Evolutionary conservation across 1,139 yeast genomes (phyloP), one percentile per base, ranked within the genome.

Genomic region (Lodderomyces oxycetoniae): DNA sequence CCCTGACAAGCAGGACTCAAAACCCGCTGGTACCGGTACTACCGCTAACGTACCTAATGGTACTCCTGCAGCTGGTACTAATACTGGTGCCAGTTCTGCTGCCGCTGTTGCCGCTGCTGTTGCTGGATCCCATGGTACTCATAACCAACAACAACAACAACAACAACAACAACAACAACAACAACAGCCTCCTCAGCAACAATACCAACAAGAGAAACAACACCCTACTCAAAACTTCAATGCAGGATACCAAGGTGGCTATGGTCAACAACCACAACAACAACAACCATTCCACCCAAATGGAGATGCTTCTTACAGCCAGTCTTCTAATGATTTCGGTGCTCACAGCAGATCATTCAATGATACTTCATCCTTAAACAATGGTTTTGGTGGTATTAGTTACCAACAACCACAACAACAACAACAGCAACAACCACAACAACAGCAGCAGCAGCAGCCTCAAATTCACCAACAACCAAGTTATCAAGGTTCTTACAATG

Each of bases 1-100:
- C 33, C 63, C 53, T 36, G 42, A 31, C 30, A 41, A 36, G 30
- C 33, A 21, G 12, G 51, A 44, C 23, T 46, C 46, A 12, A 32
- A 41, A 26, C 46, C 36, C 16, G 41, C 38, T 20, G 40, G 41
- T 17, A 40, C 39, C 13, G 43, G 38, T 26, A 41, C 43, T 19
- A 22, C 3, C 34, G 31, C 30, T 21, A 26, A 28, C 26, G 26
- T 17, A 17, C 23, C 14, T 22, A 24, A 21, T 20, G 32, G 25
- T n/a, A 12, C 16, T 10, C 16, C 30, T 15, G 33, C 27, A 16
- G 34, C 28, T 13, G 29, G 29, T 16, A 29, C 33, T 10, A 25
- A 14, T n/a, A 21, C 21, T 15, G 33, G 24, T 20, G 34, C 28
- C 11, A 32, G 26, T 19, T 30, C 27, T 30, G 28, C 29, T 26